phyloP scores from a whole-genome alignment of 495 filamentous ascomycete species.

The Aspergillus sclerotiicarbonarius region DNA sequence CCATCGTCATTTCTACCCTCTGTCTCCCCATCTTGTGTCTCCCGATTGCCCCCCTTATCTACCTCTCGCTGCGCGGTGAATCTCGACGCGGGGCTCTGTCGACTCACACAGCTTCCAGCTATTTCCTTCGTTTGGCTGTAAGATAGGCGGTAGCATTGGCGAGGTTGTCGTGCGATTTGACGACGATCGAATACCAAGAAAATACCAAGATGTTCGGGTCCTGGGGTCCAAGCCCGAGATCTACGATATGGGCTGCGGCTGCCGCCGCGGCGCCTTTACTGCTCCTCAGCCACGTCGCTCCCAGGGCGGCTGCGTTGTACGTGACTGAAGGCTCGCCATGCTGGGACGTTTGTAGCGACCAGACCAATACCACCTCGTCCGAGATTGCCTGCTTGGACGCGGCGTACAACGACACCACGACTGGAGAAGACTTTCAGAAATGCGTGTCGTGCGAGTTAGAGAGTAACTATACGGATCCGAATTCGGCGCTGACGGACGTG shows the following conservation, averaged over 20 bases:
- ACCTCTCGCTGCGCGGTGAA: constrained; percentile 5
- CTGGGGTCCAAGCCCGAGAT: constrained; percentile 8
- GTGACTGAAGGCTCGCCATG: constrained; percentile 54
- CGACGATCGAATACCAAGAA: not conserved
- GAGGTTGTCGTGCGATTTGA: not conserved
- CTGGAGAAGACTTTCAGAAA: constrained; percentile 52
- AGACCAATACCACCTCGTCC: constrained; percentile 43
- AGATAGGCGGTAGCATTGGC: not conserved
- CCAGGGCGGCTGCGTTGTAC: constrained; percentile 25
- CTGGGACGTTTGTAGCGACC: constrained; percentile 45
- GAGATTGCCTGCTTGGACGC: constrained; percentile 57
- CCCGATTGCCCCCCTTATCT: constrained; percentile 1
- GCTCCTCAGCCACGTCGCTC: constrained; percentile 21
- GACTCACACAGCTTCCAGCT: not conserved
- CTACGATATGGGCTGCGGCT: constrained; percentile 19
- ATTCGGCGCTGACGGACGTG: constrained; percentile 52
- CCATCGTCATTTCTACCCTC: constrained; percentile 5
- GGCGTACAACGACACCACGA: constrained; percentile 39
- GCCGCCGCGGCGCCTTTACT: constrained; percentile 5
- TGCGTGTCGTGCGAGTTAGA: constrained; percentile 59
- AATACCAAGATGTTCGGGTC: constrained; percentile 13
- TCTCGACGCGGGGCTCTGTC: constrained; percentile 8
- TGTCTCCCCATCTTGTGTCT: constrained; percentile 5
- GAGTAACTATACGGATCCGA: constrained; percentile 49
- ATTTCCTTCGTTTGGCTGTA: not conserved